Evolutionary conservation across 345 rosid genomes (phyloP).

Genomic region (Ailanthus altissimus): DNA sequence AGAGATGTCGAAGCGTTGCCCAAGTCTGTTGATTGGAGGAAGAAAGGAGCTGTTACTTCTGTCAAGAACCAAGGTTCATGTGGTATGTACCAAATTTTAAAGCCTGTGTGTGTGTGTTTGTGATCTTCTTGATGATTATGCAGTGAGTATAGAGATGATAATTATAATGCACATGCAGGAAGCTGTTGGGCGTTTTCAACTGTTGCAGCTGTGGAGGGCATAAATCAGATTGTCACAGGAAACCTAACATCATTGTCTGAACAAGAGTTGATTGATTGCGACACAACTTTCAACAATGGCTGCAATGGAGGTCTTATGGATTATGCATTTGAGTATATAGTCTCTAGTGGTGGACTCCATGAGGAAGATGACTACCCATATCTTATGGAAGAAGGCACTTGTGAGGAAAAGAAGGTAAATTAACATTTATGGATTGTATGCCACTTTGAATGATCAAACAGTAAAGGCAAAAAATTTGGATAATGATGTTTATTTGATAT

Average conservation of each 20-base stretch:
- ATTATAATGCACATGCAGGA: conserved; percentile 39
- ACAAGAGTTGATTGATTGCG: conserved; percentile 92
- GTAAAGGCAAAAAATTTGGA: background rate
- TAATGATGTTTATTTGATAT: background rate
- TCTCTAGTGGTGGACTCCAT: conserved; percentile 70
- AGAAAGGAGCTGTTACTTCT: conserved; percentile 74
- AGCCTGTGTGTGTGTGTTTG: too few relatives aligned
- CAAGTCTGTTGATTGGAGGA: conserved; percentile 80
- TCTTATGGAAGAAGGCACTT: conserved; percentile 54
- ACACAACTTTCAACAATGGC: conserved; percentile 63
- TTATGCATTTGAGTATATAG: conserved; percentile 73
- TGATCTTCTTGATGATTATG: too few relatives aligned
- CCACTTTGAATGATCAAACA: background rate
- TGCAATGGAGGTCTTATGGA: conserved; percentile 96
- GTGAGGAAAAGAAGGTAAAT: conserved; percentile 57
- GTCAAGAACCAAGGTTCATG: conserved; percentile 93
- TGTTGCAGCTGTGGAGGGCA: conserved; percentile 83
- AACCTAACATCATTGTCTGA: conserved; percentile 71
- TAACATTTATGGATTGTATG: background rate
- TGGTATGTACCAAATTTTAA: conserved; percentile 36
- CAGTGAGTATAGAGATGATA: too few relatives aligned
- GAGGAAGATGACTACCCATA: conserved; percentile 81
- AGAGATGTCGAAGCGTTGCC: conserved; percentile 48
- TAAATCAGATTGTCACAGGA: conserved; percentile 75
- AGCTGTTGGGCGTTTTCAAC: conserved; percentile 98